phyloP scores from a whole-genome alignment of 306 rosid species.

The Cucurbita pepo region DNA sequence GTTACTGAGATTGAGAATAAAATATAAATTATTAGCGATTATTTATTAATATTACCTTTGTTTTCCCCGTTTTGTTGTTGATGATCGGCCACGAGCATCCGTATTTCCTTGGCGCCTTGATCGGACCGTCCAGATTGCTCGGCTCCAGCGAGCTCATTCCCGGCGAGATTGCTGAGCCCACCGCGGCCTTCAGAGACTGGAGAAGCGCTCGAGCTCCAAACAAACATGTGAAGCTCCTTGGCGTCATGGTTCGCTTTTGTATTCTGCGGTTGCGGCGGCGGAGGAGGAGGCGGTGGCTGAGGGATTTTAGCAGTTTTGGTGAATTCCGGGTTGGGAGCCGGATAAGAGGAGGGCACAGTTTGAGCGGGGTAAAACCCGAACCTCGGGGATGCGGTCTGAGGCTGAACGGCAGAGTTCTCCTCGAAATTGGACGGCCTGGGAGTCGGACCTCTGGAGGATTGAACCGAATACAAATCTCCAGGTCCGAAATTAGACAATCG shows the following conservation, averaged over 20 bases:
- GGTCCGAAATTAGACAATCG: conserved; percentile 75
- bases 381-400: conserved; percentile 23
- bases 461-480: conserved; percentile 61
- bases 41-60: conserved; percentile 29
- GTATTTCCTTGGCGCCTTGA: conserved; percentile 83
- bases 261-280: conserved; percentile 1
- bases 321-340: conserved; percentile 77
- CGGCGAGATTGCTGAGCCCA: conserved; percentile 65
- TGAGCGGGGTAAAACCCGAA: conserved; percentile 47
- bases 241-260: conserved; percentile 48
- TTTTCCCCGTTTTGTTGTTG: conserved; percentile 56
- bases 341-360: conserved; percentile 24
- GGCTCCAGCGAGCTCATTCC: conserved; percentile 38
- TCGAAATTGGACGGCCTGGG: conserved; percentile 87
- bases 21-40: not conserved
- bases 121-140: conserved; percentile 89
- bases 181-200: conserved; percentile 60
- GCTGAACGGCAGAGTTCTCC: conserved; percentile 32
- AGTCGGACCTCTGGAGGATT: conserved; percentile 71
- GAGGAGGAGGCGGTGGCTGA: conserved; percentile 1
- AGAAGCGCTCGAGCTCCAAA: conserved; percentile 76
- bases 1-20: not conserved
- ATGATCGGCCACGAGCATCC: conserved; percentile 81
- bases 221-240: conserved; percentile 89
- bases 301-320: conserved; percentile 26